A percentile compares a stretch with the other conserved stretches of the same genome.
Evolutionary conservation across 2,329 filamentous ascomycete genomes (phyloP).

Genomic region (Tympanopsis confertula): DNA sequence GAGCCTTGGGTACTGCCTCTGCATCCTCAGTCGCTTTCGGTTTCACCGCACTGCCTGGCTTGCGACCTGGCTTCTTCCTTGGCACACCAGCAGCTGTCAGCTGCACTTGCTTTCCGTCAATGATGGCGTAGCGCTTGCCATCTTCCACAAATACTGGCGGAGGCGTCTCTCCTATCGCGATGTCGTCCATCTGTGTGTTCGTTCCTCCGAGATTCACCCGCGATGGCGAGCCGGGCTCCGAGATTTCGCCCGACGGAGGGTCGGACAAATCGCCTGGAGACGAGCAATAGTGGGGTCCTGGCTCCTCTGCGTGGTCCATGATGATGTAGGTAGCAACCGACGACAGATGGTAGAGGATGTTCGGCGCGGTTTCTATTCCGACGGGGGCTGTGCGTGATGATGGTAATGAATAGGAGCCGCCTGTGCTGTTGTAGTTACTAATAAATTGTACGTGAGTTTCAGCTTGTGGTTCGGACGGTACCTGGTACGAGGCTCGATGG

Average conservation of each 20-base stretch:
- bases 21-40: constrained; percentile 24
- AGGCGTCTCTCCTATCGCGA: constrained; percentile 30
- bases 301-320: too few species aligned
- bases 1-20: constrained; percentile 31
- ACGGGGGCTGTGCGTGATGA: too few species aligned
- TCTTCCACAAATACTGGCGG: constrained; percentile 18
- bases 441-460: too few species aligned
- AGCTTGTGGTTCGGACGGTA: too few species aligned
- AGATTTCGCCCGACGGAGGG: constrained; percentile 35
- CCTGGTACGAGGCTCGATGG: too few species aligned
- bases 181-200: constrained; percentile 34
- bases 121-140: too few species aligned
- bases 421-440: too few species aligned
- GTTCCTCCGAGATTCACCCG: constrained; percentile 18
- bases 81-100: constrained; percentile 46
- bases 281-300: constrained; percentile 31
- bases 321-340: too few species aligned
- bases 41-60: constrained; percentile 44
- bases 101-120: constrained; percentile 29
- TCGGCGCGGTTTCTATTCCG: too few species aligned
- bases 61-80: constrained; percentile 53
- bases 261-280: constrained; percentile 37
- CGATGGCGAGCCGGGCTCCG: constrained; percentile 34
- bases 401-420: too few species aligned
- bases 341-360: too few species aligned